These are phyloP conservation scores for Dimargaris cristalligena DNA, from an alignment of 192 early-diverging fungal genomes.

Conservation along the genomic window DNA sequence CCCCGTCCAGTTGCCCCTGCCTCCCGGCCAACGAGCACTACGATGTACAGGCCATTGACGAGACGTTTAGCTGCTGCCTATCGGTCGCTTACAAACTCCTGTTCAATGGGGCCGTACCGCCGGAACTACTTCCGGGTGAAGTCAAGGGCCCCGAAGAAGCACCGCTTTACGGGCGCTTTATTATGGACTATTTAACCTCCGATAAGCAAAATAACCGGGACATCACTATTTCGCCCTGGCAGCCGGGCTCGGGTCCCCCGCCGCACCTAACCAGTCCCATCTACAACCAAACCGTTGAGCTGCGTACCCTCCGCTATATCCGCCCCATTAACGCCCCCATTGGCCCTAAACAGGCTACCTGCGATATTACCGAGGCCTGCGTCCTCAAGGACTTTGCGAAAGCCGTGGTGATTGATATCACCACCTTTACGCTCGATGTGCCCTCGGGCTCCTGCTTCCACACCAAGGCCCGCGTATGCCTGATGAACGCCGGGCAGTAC, in stretches of 20 bases:
- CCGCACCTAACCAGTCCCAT: constrained; percentile 2
- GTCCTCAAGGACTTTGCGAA: constrained; percentile 16
- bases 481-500: constrained; percentile 22
- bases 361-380: constrained; percentile 23
- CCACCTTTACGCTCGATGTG: constrained; percentile 26
- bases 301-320: constrained; percentile 26
- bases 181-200: not conserved
- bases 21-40: constrained; percentile 6
- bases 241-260: not conserved
- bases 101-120: constrained; percentile 3
- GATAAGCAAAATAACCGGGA: constrained; percentile 3
- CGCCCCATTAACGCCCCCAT: constrained; percentile 28
- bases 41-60: constrained; percentile 1
- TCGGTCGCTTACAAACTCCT: not conserved
- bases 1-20: not conserved
- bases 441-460: constrained; percentile 29
- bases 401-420: constrained; percentile 22
- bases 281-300: constrained; percentile 12
- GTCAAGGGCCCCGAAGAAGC: not conserved
- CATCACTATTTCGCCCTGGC: not conserved
- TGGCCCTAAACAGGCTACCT: constrained; percentile 27
- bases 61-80: not conserved
- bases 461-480: constrained; percentile 27
- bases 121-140: not conserved
- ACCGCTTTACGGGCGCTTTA: not conserved